A percentile compares a stretch with the other conserved stretches of the same genome.
Conservation (phyloP, 169 alveolate genomes). For the Plasmodium cynomolgi region DNA sequence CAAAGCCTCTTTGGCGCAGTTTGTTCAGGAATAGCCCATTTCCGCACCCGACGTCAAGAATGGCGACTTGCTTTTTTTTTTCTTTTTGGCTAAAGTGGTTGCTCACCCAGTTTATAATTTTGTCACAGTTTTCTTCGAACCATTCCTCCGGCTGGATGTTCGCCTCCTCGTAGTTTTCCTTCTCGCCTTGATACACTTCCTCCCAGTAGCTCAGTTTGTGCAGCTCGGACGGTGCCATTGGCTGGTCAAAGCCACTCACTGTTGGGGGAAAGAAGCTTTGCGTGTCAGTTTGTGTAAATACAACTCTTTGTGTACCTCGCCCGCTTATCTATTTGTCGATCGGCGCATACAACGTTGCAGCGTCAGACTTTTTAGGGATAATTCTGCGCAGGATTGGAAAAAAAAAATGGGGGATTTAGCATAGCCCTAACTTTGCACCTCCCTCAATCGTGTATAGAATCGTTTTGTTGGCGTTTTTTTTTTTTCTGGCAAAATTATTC, state of each 20-base stretch:
- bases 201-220: constrained; percentile 74
- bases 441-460: background rate
- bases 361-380: background rate
- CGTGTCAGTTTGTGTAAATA: background rate
- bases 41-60: constrained; percentile 84
- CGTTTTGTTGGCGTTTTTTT: background rate
- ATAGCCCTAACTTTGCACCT: background rate
- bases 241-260: background rate
- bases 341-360: background rate
- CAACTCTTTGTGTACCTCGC: background rate
- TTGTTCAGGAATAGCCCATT: constrained; percentile 78
- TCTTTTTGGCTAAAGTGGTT: constrained; percentile 19
- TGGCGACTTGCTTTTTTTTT: constrained; percentile 13
- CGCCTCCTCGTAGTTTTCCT: constrained; percentile 57
- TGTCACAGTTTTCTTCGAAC: constrained; percentile 74
- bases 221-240: constrained; percentile 22
- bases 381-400: background rate
- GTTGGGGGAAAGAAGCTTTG: background rate
- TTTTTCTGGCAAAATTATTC: background rate
- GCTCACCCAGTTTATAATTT: constrained; percentile 52
- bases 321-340: background rate
- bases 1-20: constrained; percentile 59
- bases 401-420: background rate
- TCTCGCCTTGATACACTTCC: constrained; percentile 51
- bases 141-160: constrained; percentile 67